Evolutionary conservation across 306 rosid species (phyloP), one percentile per base, ranked within the genome.

Genomic region (Quercus robur): DNA sequence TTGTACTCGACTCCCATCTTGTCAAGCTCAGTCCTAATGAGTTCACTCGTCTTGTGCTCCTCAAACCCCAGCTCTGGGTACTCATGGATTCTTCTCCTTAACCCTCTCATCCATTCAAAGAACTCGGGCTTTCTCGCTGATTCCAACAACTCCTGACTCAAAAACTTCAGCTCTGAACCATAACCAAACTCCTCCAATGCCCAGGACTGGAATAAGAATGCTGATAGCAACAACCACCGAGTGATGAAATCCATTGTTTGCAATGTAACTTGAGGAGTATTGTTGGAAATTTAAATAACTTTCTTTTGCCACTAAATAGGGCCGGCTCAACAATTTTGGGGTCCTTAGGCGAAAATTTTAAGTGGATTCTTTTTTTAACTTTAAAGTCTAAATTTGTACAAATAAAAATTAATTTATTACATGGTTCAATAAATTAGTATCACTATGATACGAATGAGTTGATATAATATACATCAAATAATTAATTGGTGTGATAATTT

Each of bases 21-120:
- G 79, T 84, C 90, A 35, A 87, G 88, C 83, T 87, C 84, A 13
- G 77, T 41, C 81, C 88, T 84, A 14, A 87, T 72, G 81, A 87
- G 83, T 31, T 76, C 61, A 84, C 84, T 87, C 33, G 88, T 87
- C 46, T 46, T 59, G 76, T 56, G 64, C 73, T 87, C 90, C 66
- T 87, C 68, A 73, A 83, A 87, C 4, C 84, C 86, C 70, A 80
- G 56, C 70, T 87, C 88, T 51, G 90, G 90, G 69, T 76, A 52
- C 71, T 87, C 76, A 38, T 87, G 90, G 78, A 84, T 87, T 55
- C 79, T 69, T 68, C 90, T 84, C 55, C 90, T 84, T 28, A 84
- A 64, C 49, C 82, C 86, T 69, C 52, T 81, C 85, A 81, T 76
- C 84, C 84, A 87, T 49, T 84, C 81, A 46, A 81, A 52, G 77